phyloP scores from a whole-genome alignment of 108 stramenopile species.

The Hondaea fermentalgiana region DNA sequence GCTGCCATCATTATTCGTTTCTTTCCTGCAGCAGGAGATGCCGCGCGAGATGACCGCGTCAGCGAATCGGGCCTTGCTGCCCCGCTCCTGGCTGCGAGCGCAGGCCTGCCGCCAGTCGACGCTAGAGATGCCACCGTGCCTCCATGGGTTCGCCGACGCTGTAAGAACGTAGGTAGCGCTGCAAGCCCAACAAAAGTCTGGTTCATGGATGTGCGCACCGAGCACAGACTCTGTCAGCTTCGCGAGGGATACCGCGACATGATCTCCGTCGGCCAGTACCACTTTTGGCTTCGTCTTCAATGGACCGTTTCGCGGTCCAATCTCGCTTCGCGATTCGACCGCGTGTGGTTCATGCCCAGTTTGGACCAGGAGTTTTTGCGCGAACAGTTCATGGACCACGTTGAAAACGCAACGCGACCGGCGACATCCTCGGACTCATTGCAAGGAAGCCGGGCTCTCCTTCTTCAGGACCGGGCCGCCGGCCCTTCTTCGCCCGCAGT shows the following conservation, averaged over 20 bases:
- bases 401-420: background rate
- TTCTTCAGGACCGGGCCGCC: background rate
- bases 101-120: background rate
- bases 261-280: background rate
- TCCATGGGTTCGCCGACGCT: background rate
- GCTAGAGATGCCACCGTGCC: background rate
- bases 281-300: background rate
- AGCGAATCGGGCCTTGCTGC: background rate
- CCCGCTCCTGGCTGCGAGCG: background rate
- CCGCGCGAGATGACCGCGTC: background rate
- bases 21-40: background rate
- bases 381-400: background rate
- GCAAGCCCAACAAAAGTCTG: background rate
- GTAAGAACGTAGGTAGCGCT: background rate
- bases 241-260: background rate
- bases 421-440: background rate
- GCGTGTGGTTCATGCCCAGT: background rate
- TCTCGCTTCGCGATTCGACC: background rate
- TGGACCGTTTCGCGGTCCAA: background rate
- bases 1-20: background rate
- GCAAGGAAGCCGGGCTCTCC: background rate
- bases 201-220: background rate
- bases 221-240: background rate
- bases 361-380: background rate
- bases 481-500: background rate